Base-by-base conservation (phyloP, 495 filamentous ascomycete species). In the Penicillium egyptiacum region DNA sequence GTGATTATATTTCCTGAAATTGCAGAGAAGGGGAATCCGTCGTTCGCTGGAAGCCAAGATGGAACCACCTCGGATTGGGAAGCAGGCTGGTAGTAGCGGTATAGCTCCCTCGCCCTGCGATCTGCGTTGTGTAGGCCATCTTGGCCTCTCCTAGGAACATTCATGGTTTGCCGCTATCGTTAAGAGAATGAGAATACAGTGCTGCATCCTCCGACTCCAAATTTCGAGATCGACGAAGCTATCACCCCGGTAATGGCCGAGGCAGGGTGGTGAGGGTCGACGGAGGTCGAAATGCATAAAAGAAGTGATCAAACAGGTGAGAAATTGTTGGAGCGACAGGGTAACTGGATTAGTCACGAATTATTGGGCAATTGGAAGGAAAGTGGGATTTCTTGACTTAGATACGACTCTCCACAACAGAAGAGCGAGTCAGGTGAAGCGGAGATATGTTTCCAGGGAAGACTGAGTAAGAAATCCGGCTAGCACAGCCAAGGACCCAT, bases 81-180 rank as follows among this genome's bases (percentile, higher is more conserved):
- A 7, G 55, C 54, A 26, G 75, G 75, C 39, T 68, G 65, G 45
- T 72, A 78, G 50, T 73, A 78, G 44, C 71, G 74, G 55, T 70
- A 74, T n/a, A 78, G 61, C 46, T 78, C 75, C 26, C 67, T 69
- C 49, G 68, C 64, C 17, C 73, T 58, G 22, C 68, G 70, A 45
- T 69, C 64, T 17, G 57, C 61, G 11, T 37, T 56, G 49, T 70
- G 67, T 19, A 53, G 43, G 14, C 28, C 42, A 16, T 53, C 46
- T 39, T 47, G 57, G 9, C 56, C 20, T 14, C 52, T 23, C 45
- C 25, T 54, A 47, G 51, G n/a, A 48, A n/a, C 30, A 31, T 62
- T 50, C 64, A 67, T 69, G 19, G 17, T 62, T 26, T 62, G 12
- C 46, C 37, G 43, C 37, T 50, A 45, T 51, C 39, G 26, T 41